A percentile compares a stretch with the other conserved stretches of the same genome.
These are phyloP conservation scores for Kodamaea sagamina DNA, from an alignment of 805 yeast species.

Conservation along the genomic window DNA sequence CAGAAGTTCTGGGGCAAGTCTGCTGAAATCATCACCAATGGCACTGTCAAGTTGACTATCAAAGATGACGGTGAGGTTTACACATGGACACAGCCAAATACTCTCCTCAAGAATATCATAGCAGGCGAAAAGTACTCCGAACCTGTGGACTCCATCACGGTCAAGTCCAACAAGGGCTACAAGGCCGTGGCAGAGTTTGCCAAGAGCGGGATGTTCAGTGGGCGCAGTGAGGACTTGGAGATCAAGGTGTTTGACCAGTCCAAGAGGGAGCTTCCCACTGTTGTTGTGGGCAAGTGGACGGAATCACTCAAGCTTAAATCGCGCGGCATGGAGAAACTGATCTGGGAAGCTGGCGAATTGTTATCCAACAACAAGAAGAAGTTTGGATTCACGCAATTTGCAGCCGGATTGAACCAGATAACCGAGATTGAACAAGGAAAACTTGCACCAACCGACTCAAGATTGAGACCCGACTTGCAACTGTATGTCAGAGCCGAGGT, in stretches of 20 bases:
- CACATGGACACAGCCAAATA: constrained; percentile 81
- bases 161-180: constrained; percentile 68
- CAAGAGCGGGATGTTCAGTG: constrained; percentile 80
- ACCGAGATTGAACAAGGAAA: constrained; percentile 64
- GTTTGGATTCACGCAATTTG: constrained; percentile 84
- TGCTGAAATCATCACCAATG: constrained; percentile 77
- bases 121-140: constrained; percentile 96
- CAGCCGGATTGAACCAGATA: constrained; percentile 79
- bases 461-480: constrained; percentile 84
- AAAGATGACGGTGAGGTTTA: constrained; percentile 59
- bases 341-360: constrained; percentile 75
- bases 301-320: constrained; percentile 52
- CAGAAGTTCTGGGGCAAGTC: constrained; percentile 97
- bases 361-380: constrained; percentile 59
- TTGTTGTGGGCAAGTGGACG: constrained; percentile 85
- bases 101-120: constrained; percentile 79
- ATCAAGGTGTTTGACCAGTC: constrained; percentile 45
- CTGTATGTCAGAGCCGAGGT: constrained; percentile 68
- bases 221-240: constrained; percentile 68
- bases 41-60: constrained; percentile 59
- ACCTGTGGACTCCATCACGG: constrained; percentile 68
- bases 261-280: constrained; percentile 39
- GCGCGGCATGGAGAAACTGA: constrained; percentile 40
- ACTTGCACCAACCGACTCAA: constrained; percentile 84
- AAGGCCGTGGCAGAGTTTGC: constrained; percentile 75